Evolutionary conservation across 805 yeast genomes (phyloP), one percentile per base, ranked within the genome.

Genomic region (Candida pseudofarinosa): DNA sequence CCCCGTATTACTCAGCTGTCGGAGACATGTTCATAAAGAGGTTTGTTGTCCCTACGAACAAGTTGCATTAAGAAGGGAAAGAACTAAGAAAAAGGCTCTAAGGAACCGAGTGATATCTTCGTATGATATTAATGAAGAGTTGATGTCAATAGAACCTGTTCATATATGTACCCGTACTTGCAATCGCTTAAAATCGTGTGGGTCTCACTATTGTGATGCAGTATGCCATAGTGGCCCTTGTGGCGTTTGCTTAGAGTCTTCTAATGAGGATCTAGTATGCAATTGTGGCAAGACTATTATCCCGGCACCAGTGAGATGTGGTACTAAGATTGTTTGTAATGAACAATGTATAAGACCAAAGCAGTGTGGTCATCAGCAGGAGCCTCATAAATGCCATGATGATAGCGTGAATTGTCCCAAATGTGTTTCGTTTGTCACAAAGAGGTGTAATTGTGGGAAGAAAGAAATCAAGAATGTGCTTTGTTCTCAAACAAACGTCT

Each of bases 271-370:
- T 57, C 65, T 85, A 51, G 76, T 80, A 2, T 88, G 96, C 56
- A 75, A 83, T 38, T 88, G 96, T 67, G 95, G 96, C 2, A 71
- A 74, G 48, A 88, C 96, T 0, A 74, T 85, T 3, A 71, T 88
- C 4, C 74, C 73, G 16, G 96, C 95, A 0, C 96, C 96, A 0
- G 88, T 87, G 7, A 67, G 96, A 49, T 88, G 96, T 65, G 96
- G 96, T 12, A 78, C 87, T 0, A 69, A 62, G 36, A 57, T 85
- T 3, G 72, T 71, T 8, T 88, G 96, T 63, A 70, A 67, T 18
- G 73, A 77, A 46, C 88, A 77, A 47, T 88, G 96, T 60, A 62
- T 67, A 3, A 68, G 87, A 39, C 68, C 67, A 2, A 69, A 69
- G 28, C 50, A 60, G 0, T 88, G 96, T 71, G 95, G 91, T 0